Evolutionary conservation across 108 stramenopile species (phyloP), one percentile per base, ranked within the genome.

Genomic region (Discostella pseudostelligera): DNA sequence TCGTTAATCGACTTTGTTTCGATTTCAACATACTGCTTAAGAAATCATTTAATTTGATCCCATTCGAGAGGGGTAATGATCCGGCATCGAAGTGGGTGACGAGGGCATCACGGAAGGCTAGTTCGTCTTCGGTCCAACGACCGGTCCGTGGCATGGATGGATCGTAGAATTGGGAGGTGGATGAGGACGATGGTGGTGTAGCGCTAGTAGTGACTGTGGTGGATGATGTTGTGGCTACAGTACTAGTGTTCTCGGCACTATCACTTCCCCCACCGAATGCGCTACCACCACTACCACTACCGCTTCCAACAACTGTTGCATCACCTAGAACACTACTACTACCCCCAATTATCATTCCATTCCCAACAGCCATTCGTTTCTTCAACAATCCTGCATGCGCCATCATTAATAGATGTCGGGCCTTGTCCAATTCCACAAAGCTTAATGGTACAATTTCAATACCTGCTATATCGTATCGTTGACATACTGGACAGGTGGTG

Each of bases 21-120:
- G 88, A 89, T 54, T 89, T 91, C 47, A 94, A 79, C 81, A 94
- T 94, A 62, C 56, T 79, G 16, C 74, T 74, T 13, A 94, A 59
- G 64, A 94, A 94, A 22, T 94, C 93, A 72, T 94, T 94, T 19
- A 94, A 65, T 74, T 94, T 94, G 45, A 86, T 57, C 12, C 90
- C 93, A 21, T 88, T 79, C 7, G 57, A 37, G 2, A 94, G 50
- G 6, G 93, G 93, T 13, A 94, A 66, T 24, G 81, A 65, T 0
- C 93, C 93, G 14, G 44, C 55, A 50, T 86, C 76, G 67, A 90
- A 94, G 14, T 79, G 75, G 0, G 62, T 55, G 55, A 91, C 87
- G 46, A 94, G 69, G 45, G 87, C 77, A 58, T 94, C 93, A 44
- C 89, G 87, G 49, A 77, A 88, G 17, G 70, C 61, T 9, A 81